Evolutionary conservation across 2,329 filamentous ascomycete species (phyloP).

Genomic region (Curvularia spicifera): DNA sequence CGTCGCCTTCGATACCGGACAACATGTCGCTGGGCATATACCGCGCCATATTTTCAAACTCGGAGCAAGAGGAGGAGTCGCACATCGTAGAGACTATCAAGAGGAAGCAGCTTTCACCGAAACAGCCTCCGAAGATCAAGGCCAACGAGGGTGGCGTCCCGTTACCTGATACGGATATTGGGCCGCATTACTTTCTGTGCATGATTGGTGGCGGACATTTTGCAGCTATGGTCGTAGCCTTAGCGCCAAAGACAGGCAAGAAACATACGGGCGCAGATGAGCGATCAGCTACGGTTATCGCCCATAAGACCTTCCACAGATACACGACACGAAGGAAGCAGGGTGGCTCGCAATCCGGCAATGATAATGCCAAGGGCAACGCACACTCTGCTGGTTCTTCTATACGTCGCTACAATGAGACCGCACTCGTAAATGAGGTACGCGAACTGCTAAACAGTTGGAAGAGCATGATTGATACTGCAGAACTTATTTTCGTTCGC

Average conservation of each 20-base stretch:
- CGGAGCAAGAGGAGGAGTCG: constrained; percentile 69
- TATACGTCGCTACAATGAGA: constrained; percentile 91
- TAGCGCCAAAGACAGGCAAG: constrained; percentile 80
- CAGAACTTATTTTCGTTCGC: constrained; percentile 85
- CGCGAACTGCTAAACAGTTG: constrained; percentile 80
- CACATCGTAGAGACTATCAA: constrained; percentile 71
- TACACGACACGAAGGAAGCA: constrained; percentile 97
- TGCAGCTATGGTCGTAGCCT: constrained; percentile 91
- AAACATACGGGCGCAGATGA: constrained; percentile 74
- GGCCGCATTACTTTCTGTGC: constrained; percentile 90
- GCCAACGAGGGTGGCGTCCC: constrained; percentile 65
- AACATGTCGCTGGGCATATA: constrained; percentile 88
- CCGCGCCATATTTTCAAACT: constrained; percentile 75
- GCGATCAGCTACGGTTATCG: constrained; percentile 83
- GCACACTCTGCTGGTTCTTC: constrained; percentile 93
- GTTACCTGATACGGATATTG: constrained; percentile 65
- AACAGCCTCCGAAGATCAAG: constrained; percentile 54
- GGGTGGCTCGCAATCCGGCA: constrained; percentile 92
- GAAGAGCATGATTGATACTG: constrained; percentile 82
- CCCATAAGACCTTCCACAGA: constrained; percentile 96
- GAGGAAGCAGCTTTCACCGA: constrained; percentile 77
- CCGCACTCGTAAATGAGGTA: constrained; percentile 86
- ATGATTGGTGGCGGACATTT: constrained; percentile 99
- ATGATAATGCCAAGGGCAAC: constrained; percentile 89
- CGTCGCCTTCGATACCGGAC: constrained; percentile 73